Evolutionary conservation across 2,329 filamentous ascomycete species (phyloP).

Genomic region (Paecilomyces variotii): DNA sequence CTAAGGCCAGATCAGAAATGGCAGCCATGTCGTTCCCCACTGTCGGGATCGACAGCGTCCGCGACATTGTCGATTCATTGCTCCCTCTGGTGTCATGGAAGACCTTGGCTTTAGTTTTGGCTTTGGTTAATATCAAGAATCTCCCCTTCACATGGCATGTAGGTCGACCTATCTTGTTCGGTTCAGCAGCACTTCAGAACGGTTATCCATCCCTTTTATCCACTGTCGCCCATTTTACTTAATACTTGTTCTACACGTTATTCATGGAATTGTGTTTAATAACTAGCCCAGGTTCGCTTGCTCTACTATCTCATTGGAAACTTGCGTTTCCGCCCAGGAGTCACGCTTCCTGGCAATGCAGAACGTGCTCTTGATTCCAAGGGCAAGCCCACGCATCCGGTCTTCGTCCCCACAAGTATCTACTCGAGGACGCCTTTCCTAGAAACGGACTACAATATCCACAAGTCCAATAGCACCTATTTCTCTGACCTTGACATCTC

Average conservation of each 20-base stretch:
- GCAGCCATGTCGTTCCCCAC: not conserved
- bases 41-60: conserved; percentile 15
- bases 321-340: conserved; percentile 42
- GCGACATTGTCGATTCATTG: conserved; percentile 13
- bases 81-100: conserved; percentile 25
- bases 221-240: not conserved
- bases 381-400: conserved; percentile 44
- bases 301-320: conserved; percentile 51
- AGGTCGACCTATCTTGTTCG: conserved; percentile 10
- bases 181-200: not conserved
- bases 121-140: conserved; percentile 29
- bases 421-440: conserved; percentile 59
- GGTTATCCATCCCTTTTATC: not conserved
- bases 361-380: conserved; percentile 24
- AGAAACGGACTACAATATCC: conserved; percentile 80
- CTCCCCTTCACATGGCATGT: conserved; percentile 34
- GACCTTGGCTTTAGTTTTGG: conserved; percentile 27
- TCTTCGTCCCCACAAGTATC: conserved; percentile 66
- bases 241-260: conserved; percentile 1
- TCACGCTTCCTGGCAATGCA: conserved; percentile 36
- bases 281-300: conserved; percentile 45
- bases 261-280: conserved; percentile 2
- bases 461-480: conserved; percentile 80
- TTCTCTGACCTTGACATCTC: conserved; percentile 79
- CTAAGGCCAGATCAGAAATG: not conserved